Base-by-base conservation (phyloP, 768 basidiomycete genomes). In the Mycena vitilis region DNA sequence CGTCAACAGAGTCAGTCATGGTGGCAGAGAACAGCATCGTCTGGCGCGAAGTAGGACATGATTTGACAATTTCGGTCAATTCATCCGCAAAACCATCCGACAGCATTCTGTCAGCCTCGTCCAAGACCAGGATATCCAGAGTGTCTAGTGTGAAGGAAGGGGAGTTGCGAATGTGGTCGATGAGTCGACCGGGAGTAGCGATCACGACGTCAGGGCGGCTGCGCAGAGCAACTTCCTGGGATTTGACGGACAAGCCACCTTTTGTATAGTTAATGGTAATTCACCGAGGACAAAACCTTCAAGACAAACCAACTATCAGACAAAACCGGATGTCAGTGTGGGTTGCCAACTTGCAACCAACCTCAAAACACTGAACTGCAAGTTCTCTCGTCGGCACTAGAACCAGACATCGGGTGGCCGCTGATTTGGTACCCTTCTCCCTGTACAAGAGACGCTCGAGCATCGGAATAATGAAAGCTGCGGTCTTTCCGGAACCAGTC, bases 1-100 rank as follows among this genome's bases (percentile, higher is more conserved):
- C 92, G 73, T 98, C 95, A 11, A 99, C 93, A 1, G 93, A 92
- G 78, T 99, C 98, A 5, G 96, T 98, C 93, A 99, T 99, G 1
- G 98, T 99, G 3, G 98, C 98, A 0, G 96, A 98, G 81, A 99
- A 99, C 44, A 99, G 85, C 95, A 99, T 97, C 5, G 98, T 99
- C 78, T 99, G 98, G 44, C 98, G 88, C 30, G 92, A 92, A 23
- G 80, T 79, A 2, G 96, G 96, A 76, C 96, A 98, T 20, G 93
- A 88, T 74, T 91, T 91, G 80, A 99, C 90, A 73, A 99, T 98
- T 80, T 99, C 98, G 20, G 88, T 83, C 40, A 99, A 84, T 78
- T 99, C 98, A 77, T 96, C 98, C 9, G 92, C 89, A 81, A 99
- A 99, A 34, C 96, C 98, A 78, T 96, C 94, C 1, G 89, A 91